A percentile compares a stretch with the other conserved stretches of the same genome.
Conservation (phyloP, 1,284 basidiomycete species). For the Cryptococcus amylolentus region DNA sequence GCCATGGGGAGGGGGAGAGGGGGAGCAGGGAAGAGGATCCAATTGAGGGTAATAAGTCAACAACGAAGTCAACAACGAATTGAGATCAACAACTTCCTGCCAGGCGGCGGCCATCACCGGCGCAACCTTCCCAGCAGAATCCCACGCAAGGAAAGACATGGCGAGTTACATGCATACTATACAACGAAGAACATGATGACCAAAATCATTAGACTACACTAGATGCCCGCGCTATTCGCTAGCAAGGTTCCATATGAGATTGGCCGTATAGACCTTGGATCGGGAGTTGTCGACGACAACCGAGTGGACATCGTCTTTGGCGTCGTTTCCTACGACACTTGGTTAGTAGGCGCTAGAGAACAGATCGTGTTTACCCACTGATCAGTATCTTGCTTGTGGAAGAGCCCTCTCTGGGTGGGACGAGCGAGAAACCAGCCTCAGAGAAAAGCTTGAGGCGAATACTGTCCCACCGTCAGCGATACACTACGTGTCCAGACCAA, state of each 20-base stretch:
- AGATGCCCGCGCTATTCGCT: conserved; percentile 20
- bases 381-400: conserved; percentile 32
- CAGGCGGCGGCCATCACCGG: too few species aligned
- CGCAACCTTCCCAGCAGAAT: too few species aligned
- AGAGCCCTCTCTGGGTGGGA: conserved; percentile 18
- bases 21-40: too few species aligned
- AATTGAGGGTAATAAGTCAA: too few species aligned
- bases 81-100: too few species aligned
- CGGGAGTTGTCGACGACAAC: conserved; percentile 29
- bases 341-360: background rate
- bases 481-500: background rate
- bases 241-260: conserved; percentile 41
- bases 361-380: conserved; percentile 17
- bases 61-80: too few species aligned
- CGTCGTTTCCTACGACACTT: conserved; percentile 37
- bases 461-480: conserved; percentile 11
- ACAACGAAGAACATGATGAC: too few species aligned
- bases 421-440: conserved; percentile 35
- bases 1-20: background rate
- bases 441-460: conserved; percentile 37
- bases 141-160: too few species aligned
- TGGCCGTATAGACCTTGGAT: conserved; percentile 36
- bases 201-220: too few species aligned
- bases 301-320: conserved; percentile 36
- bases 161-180: too few species aligned